Percentiles rank a stretch among this genome's conserved stretches.
phyloP scores from a whole-genome alignment of 768 basidiomycete genomes.

The Auriscalpium vulgare region DNA sequence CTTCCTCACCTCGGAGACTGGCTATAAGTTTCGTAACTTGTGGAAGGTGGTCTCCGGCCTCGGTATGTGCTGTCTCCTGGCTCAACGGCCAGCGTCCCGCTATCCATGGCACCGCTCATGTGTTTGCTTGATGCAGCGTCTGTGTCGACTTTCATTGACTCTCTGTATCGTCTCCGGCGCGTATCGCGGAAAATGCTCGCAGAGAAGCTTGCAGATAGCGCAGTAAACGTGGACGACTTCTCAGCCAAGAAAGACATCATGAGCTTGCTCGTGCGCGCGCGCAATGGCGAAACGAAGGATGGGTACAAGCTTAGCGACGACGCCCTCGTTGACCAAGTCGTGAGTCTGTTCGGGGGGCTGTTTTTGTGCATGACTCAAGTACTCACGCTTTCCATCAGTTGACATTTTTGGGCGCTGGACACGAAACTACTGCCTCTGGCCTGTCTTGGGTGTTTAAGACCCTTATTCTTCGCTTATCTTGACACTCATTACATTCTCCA shows the following conservation, averaged over 20 bases:
- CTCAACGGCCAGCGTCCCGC: neutral
- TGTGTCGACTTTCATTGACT: slow-evolving; percentile 22
- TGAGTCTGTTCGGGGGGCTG: slow-evolving; percentile 4
- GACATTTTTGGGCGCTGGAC: slow-evolving; percentile 41
- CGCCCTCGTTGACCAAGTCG: slow-evolving; percentile 47
- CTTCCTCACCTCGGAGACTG: slow-evolving; percentile 18
- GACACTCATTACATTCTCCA: slow-evolving; percentile 13
- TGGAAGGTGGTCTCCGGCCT: neutral
- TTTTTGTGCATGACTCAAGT: neutral
- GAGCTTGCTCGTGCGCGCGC: slow-evolving; percentile 38
- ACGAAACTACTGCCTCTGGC: slow-evolving; percentile 38
- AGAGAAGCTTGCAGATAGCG: slow-evolving; percentile 31
- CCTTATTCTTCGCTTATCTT: slow-evolving; percentile 1
- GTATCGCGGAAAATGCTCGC: slow-evolving; percentile 33
- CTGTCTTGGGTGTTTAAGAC: slow-evolving; percentile 38
- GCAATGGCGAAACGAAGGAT: slow-evolving; percentile 25
- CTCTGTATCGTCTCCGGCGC: slow-evolving; percentile 35
- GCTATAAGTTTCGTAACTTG: neutral
- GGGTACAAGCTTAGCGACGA: slow-evolving; percentile 36
- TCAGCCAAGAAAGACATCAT: slow-evolving; percentile 43
- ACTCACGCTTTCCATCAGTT: slow-evolving; percentile 23
- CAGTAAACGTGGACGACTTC: slow-evolving; percentile 26
- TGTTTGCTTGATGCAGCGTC: neutral
- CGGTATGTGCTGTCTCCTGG: too few relatives aligned
- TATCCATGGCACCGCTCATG: neutral